Conservation (phyloP, 176 grass and related monocot genomes). For the Avena insularis region DNA sequence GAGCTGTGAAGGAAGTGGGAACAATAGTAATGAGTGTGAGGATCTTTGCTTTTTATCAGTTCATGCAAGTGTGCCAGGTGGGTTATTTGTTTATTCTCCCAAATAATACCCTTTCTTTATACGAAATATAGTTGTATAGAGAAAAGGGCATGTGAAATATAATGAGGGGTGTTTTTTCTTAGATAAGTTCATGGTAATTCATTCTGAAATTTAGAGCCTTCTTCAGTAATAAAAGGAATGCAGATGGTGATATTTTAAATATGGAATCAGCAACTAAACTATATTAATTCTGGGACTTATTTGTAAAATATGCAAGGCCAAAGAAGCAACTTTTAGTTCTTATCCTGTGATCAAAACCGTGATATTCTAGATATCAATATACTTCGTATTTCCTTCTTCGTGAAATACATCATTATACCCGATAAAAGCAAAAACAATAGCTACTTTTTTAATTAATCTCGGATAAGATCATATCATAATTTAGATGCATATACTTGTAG, state of each 20-base stretch:
- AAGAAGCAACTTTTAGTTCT: not conserved
- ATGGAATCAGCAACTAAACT: not conserved
- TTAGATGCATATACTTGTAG: not conserved
- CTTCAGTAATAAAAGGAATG: not conserved
- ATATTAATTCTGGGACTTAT: not conserved
- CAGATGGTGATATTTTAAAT: not conserved
- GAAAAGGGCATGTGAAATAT: not conserved
- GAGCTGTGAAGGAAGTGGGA: slow-evolving; percentile 63
- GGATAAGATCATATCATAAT: not conserved
- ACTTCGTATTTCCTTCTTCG: slow-evolving; percentile 1
- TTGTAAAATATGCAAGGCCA: not conserved
- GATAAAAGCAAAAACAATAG: not conserved
- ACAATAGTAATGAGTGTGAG: slow-evolving; percentile 79
- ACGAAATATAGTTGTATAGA: not conserved
- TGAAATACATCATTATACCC: slow-evolving; percentile 9
- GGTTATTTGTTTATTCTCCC: slow-evolving; percentile 26
- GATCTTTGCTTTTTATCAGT: slow-evolving; percentile 76
- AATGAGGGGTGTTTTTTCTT: not conserved
- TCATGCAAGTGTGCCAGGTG: slow-evolving; percentile 94
- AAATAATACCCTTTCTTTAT: not conserved
- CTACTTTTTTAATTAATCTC: not conserved
- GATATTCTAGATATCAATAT: slow-evolving; percentile 7
- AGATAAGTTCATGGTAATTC: not conserved
- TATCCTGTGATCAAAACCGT: not conserved
- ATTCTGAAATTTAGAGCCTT: not conserved